Percentiles rank a stretch among this genome's conserved stretches.
These are phyloP conservation scores for Isoetes engelmannii DNA, from an alignment of 83 land plant species.

Conservation along the genomic window DNA sequence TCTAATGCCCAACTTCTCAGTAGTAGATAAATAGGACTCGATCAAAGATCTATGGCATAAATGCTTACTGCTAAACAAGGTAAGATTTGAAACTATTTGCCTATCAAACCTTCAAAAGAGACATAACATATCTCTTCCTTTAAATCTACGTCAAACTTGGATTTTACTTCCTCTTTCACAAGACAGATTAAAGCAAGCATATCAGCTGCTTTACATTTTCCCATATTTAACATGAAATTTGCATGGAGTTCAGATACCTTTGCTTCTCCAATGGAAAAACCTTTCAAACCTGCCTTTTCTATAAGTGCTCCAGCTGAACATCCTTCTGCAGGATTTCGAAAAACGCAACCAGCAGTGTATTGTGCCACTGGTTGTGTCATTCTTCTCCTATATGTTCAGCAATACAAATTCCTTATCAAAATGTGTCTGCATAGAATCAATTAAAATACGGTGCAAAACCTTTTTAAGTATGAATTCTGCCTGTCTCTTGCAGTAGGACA, in stretches of 20 bases:
- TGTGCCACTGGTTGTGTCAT: slow-evolving; percentile 47
- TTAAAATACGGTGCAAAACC: slow-evolving; percentile 27
- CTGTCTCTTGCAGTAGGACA: slow-evolving; percentile 22
- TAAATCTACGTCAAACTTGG: slow-evolving; percentile 43
- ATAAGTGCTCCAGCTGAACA: slow-evolving; percentile 56
- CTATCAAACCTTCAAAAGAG: slow-evolving; percentile 14
- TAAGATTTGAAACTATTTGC: too few relatives aligned
- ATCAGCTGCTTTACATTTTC: slow-evolving; percentile 41
- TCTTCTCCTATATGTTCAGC: slow-evolving; percentile 32
- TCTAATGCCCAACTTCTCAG: too few relatives aligned
- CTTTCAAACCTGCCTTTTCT: slow-evolving; percentile 66
- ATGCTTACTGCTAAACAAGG: too few relatives aligned
- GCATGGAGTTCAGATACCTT: slow-evolving; percentile 62
- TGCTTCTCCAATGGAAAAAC: slow-evolving; percentile 50
- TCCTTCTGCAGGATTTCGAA: slow-evolving; percentile 46
- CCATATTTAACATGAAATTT: slow-evolving; percentile 52
- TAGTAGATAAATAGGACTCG: too few relatives aligned
- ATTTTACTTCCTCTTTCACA: slow-evolving; percentile 45
- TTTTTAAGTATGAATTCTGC: slow-evolving; percentile 31
- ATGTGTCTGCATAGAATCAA: too few relatives aligned
- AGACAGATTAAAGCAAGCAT: slow-evolving; percentile 43
- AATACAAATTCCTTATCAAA: too few relatives aligned
- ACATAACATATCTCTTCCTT: slow-evolving; percentile 47
- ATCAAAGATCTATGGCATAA: too few relatives aligned
- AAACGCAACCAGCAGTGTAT: slow-evolving; percentile 60